A percentile compares a stretch with the other conserved stretches of the same genome.
These are phyloP conservation scores for Neofusicoccum sp. DNA, from an alignment of 2,329 filamentous ascomycete genomes.

Conservation along the genomic window DNA sequence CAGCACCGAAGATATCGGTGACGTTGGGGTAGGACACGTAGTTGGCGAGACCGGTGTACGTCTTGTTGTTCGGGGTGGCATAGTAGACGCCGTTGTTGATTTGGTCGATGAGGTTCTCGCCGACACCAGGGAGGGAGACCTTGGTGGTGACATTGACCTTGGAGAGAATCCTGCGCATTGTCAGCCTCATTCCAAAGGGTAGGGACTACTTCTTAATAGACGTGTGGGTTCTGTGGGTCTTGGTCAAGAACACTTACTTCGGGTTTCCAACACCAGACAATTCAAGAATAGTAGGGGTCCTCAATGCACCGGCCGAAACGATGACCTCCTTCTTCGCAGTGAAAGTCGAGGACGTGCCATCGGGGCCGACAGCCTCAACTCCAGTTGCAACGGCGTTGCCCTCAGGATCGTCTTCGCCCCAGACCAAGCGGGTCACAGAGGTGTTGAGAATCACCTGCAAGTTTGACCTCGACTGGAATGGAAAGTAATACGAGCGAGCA, in stretches of 20 bases:
- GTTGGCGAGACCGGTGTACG: conserved; percentile 29
- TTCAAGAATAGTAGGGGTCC: conserved; percentile 25
- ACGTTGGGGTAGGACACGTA: conserved; percentile 31
- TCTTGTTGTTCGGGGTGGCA: conserved; percentile 22
- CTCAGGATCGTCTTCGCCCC: conserved; percentile 26
- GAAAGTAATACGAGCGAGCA: conserved; percentile 53
- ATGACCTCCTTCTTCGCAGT: conserved; percentile 27
- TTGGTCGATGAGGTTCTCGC: conserved; percentile 31
- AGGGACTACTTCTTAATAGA: no score
- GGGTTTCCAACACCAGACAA: conserved; percentile 27
- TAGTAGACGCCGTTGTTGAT: conserved; percentile 23
- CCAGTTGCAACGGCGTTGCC: conserved; percentile 30
- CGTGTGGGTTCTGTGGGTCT: no score
- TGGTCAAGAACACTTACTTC: background rate
- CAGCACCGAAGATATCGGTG: conserved; percentile 29
- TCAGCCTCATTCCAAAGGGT: background rate
- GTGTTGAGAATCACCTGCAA: conserved; percentile 49
- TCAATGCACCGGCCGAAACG: conserved; percentile 25
- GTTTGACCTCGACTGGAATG: conserved; percentile 42
- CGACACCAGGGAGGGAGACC: conserved; percentile 26
- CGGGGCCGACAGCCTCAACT: background rate
- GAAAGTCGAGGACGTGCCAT: background rate
- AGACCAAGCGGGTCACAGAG: conserved; percentile 44
- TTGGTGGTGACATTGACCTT: conserved; percentile 23
- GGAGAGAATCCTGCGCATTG: conserved; percentile 8